Evolutionary conservation across 192 early-diverging fungal species (phyloP), one percentile per base, ranked within the genome.

Genomic region (Mycoemilia scoparia): DNA sequence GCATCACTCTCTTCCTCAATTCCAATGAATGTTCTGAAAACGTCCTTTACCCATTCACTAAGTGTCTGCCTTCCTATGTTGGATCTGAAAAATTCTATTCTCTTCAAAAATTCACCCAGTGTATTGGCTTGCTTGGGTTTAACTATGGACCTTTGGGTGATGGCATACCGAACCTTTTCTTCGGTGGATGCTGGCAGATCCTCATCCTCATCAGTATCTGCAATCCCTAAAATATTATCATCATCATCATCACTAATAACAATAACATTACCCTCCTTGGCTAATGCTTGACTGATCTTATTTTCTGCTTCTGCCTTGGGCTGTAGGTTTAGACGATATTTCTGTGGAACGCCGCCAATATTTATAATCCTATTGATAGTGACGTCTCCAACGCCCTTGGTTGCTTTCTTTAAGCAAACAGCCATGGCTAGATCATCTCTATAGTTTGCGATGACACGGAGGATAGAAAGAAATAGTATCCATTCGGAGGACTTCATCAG

Each of bases 401-500:
- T 49, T 8, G 49, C 19, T 24, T 43, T 43, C 4, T 34, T 34
- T 14, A 62, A n/a, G 21, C 59, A 62, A 37, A 7, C 36, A 18
- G 1, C 53, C 59, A 32, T 32, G 31, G 31, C 31, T 23, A 62
- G 33, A 20, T 55, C 52, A 26, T 62, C 53, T 16, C 36, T 32
- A 2, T 33, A 28, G 21, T 62, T 62, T 34, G 45, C 44, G 10
- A 56, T 32, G 0, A 45, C 19, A 29, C 59, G 44, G 12, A 56
- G 23, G 10, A 56, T 42, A 19, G 59, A 47, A 43, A 62, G 45
- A 11, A 62, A 40, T 21, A 38, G 9, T 40, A 54, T 50, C 49
- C 53, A 51, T 1, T 47, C 39, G 34, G 29, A 39, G 22, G 50
- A 49, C 14, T 47, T 52, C 3, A 64, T 43, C 21, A 45, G 43